A percentile compares a stretch with the other conserved stretches of the same genome.
These are phyloP conservation scores for Citeromyces nyonsensis DNA, from an alignment of 805 yeast genomes.

Conservation along the genomic window DNA sequence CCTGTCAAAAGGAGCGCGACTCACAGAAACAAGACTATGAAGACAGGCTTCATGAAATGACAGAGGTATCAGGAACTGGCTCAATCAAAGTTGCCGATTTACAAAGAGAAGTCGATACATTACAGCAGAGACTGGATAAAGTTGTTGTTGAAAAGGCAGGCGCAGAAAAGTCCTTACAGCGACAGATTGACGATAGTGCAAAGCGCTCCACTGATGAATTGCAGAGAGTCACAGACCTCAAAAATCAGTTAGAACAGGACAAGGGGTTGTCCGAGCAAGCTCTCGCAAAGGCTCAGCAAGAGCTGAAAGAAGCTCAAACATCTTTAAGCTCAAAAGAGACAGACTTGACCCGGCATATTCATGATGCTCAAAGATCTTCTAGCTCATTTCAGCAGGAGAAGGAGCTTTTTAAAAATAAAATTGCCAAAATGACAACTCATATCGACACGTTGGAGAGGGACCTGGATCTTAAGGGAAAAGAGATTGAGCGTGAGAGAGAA, in stretches of 20 bases:
- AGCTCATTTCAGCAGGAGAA: conserved; percentile 8
- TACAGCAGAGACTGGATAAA: no score
- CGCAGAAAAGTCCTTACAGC: no score
- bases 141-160: no score
- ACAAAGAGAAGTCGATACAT: no score
- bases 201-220: no score
- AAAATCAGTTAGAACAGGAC: no score
- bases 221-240: no score
- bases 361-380: no score
- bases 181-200: no score
- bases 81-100: no score
- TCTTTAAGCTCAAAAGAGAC: conserved; percentile 3
- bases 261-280: no score
- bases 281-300: neutral
- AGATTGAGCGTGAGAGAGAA: conserved; percentile 34
- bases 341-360: conserved; percentile 3
- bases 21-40: conserved; percentile 19
- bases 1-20: conserved; percentile 9
- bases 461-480: conserved; percentile 20
- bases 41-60: conserved; percentile 11
- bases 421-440: conserved; percentile 13
- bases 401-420: conserved; percentile 6
- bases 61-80: no score
- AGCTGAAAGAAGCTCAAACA: neutral
- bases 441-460: conserved; percentile 15